Evolutionary conservation across 345 rosid genomes (phyloP).

Genomic region (Gossypium anomalum): DNA sequence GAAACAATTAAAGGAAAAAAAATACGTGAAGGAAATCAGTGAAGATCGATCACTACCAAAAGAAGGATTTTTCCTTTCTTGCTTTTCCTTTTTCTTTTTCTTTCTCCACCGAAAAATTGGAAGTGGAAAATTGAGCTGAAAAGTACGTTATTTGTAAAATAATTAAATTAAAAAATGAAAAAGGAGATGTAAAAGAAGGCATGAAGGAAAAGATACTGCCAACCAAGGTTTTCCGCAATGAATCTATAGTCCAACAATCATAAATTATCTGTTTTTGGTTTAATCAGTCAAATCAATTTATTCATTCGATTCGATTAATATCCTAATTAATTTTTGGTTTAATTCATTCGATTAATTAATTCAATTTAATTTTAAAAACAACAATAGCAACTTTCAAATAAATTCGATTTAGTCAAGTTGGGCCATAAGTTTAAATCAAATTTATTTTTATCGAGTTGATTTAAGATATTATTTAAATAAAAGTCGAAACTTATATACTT

Average conservation of each 20-base stretch:
- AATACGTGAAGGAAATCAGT: too few relatives aligned
- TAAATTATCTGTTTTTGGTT: too few relatives aligned
- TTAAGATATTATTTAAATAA: too few relatives aligned
- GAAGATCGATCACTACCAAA: not conserved
- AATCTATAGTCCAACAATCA: too few relatives aligned
- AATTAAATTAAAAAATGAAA: not conserved
- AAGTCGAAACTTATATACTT: too few relatives aligned
- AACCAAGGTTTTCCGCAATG: too few relatives aligned
- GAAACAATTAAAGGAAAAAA: not conserved
- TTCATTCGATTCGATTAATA: too few relatives aligned
- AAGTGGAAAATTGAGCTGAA: conserved; percentile 17
- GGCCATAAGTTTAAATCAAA: too few relatives aligned
- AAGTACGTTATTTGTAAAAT: conserved; percentile 4
- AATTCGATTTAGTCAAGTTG: too few relatives aligned
- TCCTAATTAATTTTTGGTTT: accelerated
- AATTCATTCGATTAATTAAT: too few relatives aligned
- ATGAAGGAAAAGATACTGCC: not conserved
- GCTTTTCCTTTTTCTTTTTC: not conserved
- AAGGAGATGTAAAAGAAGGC: not conserved
- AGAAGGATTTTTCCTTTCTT: not conserved
- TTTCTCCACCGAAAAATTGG: not conserved
- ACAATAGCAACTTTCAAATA: accelerated
- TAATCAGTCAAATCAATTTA: too few relatives aligned
- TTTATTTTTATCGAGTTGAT: too few relatives aligned
- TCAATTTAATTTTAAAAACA: accelerated